Conservation (phyloP, 108 stramenopile genomes). For the Skeletonema marinoi region DNA sequence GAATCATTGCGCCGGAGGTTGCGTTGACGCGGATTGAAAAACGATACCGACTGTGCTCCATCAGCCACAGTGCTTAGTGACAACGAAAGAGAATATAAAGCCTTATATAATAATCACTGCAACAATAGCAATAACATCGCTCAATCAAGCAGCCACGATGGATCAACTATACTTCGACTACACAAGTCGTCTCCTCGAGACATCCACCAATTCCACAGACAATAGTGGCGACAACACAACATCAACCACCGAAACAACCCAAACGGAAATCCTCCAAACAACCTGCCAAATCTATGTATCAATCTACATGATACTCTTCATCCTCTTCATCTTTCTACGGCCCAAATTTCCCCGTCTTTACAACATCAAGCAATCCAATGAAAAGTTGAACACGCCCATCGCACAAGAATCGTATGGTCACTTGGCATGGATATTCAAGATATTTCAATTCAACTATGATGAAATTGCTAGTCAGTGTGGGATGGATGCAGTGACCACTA, state of each 20-base stretch:
- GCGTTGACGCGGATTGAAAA: no score
- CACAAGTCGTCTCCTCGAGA: no score
- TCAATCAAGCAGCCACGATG: no score
- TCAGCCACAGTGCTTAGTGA: no score
- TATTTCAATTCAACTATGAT: slow-evolving; percentile 52
- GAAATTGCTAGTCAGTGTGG: slow-evolving; percentile 55
- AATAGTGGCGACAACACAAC: neutral
- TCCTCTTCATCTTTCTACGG: slow-evolving; percentile 59
- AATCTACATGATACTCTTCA: slow-evolving; percentile 47
- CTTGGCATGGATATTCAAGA: slow-evolving; percentile 67
- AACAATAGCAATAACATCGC: no score
- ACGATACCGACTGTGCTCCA: no score
- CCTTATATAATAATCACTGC: no score
- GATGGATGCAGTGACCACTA: slow-evolving; percentile 62
- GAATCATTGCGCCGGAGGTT: no score
- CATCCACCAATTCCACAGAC: no score
- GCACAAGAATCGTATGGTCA: slow-evolving; percentile 54
- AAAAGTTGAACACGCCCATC: slow-evolving; percentile 37
- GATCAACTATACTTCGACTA: no score
- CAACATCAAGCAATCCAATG: slow-evolving; percentile 57
- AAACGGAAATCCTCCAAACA: slow-evolving; percentile 36
- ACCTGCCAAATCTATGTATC: slow-evolving; percentile 58
- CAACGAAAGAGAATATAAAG: no score
- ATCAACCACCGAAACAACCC: neutral
- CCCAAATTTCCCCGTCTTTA: slow-evolving; percentile 43